phyloP scores from a whole-genome alignment of 192 early-diverging fungal species.

The Coemansia sp. region DNA sequence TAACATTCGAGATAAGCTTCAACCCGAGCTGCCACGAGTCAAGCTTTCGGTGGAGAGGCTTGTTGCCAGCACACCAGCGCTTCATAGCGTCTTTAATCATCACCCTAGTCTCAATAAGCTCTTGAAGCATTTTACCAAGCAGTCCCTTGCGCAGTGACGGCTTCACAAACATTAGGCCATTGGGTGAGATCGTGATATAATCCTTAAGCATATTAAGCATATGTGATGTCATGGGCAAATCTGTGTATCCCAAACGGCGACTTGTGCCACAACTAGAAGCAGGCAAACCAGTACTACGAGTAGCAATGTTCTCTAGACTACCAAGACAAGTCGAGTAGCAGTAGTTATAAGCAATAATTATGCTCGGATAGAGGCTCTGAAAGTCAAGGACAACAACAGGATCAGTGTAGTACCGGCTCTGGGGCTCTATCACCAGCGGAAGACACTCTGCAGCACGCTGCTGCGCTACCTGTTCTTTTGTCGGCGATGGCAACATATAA shows the following conservation, averaged over 20 bases:
- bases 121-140: conserved; percentile 77
- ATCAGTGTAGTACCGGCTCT: conserved; percentile 76
- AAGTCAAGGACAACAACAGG: conserved; percentile 91
- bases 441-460: conserved; percentile 80
- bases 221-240: conserved; percentile 61
- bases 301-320: conserved; percentile 17
- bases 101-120: conserved; percentile 84
- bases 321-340: conserved; percentile 93
- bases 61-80: conserved; percentile 39
- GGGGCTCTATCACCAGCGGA: conserved; percentile 88
- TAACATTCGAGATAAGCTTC: conserved; percentile 92
- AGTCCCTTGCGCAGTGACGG: conserved; percentile 74
- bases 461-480: conserved; percentile 67
- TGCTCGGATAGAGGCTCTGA: conserved; percentile 89
- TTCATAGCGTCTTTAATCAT: conserved; percentile 90
- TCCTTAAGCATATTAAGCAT: conserved; percentile 66
- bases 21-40: conserved; percentile 82
- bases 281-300: background rate
- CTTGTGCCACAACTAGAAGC: conserved; percentile 31
- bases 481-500: conserved; percentile 75
- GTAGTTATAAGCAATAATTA: conserved; percentile 97
- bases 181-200: conserved; percentile 74
- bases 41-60: conserved; percentile 61
- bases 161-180: conserved; percentile 85
- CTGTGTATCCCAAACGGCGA: conserved; percentile 65